A percentile compares a stretch with the other conserved stretches of the same genome.
Conservation (phyloP, 352 stramenopile genomes). For the Saprolegnia parasitica region DNA sequence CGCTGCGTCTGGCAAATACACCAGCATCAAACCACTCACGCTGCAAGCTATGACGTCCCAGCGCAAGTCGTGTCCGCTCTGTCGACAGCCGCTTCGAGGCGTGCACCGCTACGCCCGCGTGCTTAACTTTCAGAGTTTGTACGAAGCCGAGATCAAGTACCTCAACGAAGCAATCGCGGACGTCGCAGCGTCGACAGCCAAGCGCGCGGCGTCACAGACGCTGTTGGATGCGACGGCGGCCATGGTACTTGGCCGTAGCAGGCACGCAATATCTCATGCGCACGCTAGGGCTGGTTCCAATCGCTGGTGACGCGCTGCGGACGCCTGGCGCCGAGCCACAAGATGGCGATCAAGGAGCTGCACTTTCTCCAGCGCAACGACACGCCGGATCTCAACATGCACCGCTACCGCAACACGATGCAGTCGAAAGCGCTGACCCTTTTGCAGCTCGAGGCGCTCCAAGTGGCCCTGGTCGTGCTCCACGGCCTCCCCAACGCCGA, state of each 20-base stretch:
- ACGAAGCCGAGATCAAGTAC: conserved; percentile 37
- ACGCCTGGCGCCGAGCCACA: not conserved
- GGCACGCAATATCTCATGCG: not conserved
- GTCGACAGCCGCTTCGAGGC: conserved; percentile 39
- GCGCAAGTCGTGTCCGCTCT: conserved; percentile 43
- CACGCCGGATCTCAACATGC: conserved; percentile 10
- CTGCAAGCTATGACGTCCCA: conserved; percentile 33
- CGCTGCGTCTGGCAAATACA: conserved; percentile 21
- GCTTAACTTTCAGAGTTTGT: conserved; percentile 40
- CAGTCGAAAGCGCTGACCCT: not conserved
- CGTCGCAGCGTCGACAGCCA: conserved; percentile 32
- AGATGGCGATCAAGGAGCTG: conserved; percentile 9
- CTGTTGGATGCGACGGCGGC: not conserved
- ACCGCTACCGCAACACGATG: conserved; percentile 19
- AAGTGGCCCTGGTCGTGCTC: not conserved
- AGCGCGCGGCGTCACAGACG: conserved; percentile 31
- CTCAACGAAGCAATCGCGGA: conserved; percentile 26
- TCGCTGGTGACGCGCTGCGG: not conserved
- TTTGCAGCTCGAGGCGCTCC: conserved; percentile 1
- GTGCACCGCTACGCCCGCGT: conserved; percentile 45
- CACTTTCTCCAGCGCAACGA: not conserved
- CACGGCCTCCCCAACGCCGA: not conserved
- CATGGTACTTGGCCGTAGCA: too few relatives aligned
- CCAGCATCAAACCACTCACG: not conserved
- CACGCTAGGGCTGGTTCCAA: not conserved